phyloP scores from a whole-genome alignment of 2,329 filamentous ascomycete species.

The Thelonectria olida region DNA sequence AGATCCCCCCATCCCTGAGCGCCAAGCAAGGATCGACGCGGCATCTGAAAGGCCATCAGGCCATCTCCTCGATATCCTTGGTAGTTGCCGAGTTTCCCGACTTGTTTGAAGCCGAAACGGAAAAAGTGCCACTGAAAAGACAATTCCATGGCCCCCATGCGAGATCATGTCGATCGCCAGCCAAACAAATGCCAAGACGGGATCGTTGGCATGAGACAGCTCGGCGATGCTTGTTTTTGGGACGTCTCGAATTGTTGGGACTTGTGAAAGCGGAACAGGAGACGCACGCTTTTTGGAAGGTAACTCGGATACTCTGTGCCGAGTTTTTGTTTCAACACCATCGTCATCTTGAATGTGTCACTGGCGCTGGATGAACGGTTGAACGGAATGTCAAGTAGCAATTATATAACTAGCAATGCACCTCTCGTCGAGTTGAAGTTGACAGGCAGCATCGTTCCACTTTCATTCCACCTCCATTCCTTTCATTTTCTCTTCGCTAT shows the following conservation, averaged over 20 bases:
- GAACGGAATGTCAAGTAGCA: too few relatives aligned
- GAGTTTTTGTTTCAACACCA: neutral
- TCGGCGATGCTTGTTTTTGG: neutral
- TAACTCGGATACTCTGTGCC: neutral
- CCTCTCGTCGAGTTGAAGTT: neutral
- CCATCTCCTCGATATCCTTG: neutral
- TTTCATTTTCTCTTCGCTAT: neutral
- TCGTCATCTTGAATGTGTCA: neutral
- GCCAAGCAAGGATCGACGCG: neutral
- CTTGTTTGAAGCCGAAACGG: neutral
- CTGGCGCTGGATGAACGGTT: neutral
- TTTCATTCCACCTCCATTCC: neutral
- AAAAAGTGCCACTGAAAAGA: neutral
- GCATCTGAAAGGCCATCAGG: neutral
- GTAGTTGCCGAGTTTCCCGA: neutral
- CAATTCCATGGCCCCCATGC: neutral
- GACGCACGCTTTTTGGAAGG: neutral
- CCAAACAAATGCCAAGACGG: neutral
- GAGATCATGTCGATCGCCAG: neutral
- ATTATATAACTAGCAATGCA: neutral
- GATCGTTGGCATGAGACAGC: neutral
- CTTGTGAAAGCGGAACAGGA: neutral
- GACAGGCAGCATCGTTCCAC: neutral
- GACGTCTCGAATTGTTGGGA: neutral
- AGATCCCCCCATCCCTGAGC: neutral